These are phyloP conservation scores for Russula earlei DNA, from an alignment of 768 basidiomycete genomes.

Conservation along the genomic window DNA sequence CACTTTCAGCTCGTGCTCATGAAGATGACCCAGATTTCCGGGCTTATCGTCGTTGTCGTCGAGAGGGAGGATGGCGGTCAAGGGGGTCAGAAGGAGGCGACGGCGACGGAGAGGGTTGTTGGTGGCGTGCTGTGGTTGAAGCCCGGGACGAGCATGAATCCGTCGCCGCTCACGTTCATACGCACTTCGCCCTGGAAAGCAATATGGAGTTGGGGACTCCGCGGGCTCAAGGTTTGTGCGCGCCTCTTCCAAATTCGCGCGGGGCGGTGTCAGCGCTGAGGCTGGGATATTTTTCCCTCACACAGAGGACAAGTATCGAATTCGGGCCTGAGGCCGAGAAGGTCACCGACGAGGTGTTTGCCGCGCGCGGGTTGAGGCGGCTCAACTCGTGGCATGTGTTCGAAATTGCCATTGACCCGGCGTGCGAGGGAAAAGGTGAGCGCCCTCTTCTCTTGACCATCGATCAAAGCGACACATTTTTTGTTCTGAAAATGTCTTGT, in stretches of 20 bases:
- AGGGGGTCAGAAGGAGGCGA: background rate
- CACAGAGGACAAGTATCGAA: background rate
- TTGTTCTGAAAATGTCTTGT: too few species aligned
- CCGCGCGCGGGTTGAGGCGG: constrained; percentile 4
- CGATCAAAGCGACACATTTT: background rate
- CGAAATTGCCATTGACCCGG: constrained; percentile 16
- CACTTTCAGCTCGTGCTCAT: constrained; percentile 17
- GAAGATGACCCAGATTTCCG: constrained; percentile 9
- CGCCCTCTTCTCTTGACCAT: background rate
- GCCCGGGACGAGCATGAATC: constrained; percentile 16
- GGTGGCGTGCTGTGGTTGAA: constrained; percentile 19
- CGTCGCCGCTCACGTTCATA: constrained; percentile 7
- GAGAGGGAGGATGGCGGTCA: background rate
- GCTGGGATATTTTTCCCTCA: too few species aligned
- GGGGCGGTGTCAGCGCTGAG: background rate
- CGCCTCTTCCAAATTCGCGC: background rate
- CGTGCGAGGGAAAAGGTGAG: constrained; percentile 17
- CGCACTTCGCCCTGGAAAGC: constrained; percentile 13
- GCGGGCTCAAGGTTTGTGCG: constrained; percentile 16
- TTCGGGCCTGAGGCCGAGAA: constrained; percentile 15
- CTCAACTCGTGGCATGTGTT: constrained; percentile 19
- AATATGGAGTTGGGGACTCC: constrained; percentile 15
- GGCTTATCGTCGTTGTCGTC: constrained; percentile 14
- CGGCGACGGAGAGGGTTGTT: constrained; percentile 17
- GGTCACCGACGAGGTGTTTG: constrained; percentile 7